Base-by-base conservation (phyloP, 495 filamentous ascomycete genomes). In the Sporormia fimetaria region DNA sequence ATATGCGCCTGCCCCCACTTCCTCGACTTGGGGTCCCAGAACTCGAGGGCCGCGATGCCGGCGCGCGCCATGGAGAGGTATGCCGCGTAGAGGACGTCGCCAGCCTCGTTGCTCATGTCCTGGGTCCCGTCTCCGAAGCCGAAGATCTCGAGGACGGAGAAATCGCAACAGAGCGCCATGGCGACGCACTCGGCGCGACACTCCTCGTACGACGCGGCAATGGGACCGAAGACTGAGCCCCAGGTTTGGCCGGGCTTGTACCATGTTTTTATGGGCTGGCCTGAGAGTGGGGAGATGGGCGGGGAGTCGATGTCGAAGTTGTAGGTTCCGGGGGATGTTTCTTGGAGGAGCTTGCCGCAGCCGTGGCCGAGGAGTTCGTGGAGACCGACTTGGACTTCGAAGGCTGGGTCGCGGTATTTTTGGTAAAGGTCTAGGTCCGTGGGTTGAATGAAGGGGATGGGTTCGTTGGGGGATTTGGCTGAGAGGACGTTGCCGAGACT, bases 361-460 rank as follows among this genome's bases (percentile, higher is more conserved):
- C 90, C 90, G 51, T 98, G 90, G 42, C 88, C 90, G 6, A 94
- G 82, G 21, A 96, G 77, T 56, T 98, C 90, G 62, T 98, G 90
- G 17, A 95, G 76, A 9, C 86, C 88, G 12, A 95, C 87, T 61
- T 94, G 86, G 6, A 96, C 84, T 57, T 96, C 88, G 53, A 95
- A 95, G 2, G 90, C 79, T 1, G 74, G 69, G 54, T 94, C 85
- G 5, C 81, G 80, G 59, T 81, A 83, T 40, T 74, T 72, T 39
- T 81, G 73, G 55, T 78, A 96, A n/a, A 92, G 55, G 4, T 73
- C 71, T 16, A 87, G 67, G 50, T 94, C 87, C 3, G 64, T 62
- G 11, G 78, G 73, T 4, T 70, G 60, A 49, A 98, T 80, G 63
- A 98, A 98, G 2, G 88, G 88, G 27, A 92, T 80, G 36, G 76